A percentile compares a stretch with the other conserved stretches of the same genome.
These are phyloP conservation scores for Apiosordaria backusii DNA, from an alignment of 495 filamentous ascomycete species.

Conservation along the genomic window DNA sequence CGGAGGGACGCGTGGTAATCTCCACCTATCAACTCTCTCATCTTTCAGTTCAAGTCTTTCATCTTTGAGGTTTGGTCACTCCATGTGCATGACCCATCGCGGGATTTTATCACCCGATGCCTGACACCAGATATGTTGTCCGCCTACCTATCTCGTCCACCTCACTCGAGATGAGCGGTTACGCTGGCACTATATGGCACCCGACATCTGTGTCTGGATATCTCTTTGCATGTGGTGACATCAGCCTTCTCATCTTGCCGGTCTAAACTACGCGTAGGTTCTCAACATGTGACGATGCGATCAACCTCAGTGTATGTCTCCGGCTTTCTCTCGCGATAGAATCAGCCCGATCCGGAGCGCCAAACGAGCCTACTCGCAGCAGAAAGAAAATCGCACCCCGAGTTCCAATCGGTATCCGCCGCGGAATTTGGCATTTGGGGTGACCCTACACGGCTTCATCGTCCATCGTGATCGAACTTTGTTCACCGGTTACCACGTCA, in stretches of 20 bases:
- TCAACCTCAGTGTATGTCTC: too few relatives aligned
- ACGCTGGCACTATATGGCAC: neutral
- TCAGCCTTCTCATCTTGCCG: neutral
- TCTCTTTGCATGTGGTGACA: neutral
- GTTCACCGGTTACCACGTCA: slow-evolving; percentile 26
- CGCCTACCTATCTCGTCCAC: neutral
- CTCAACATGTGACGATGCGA: neutral
- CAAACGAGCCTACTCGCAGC: neutral
- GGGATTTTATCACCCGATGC: neutral
- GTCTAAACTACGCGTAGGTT: neutral
- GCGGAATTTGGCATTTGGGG: slow-evolving; percentile 5
- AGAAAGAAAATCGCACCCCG: neutral
- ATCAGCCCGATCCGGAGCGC: neutral
- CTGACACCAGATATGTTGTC: neutral
- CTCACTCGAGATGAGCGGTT: neutral
- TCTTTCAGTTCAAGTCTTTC: neutral
- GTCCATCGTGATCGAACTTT: slow-evolving; percentile 6
- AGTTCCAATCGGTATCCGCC: neutral
- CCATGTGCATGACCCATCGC: neutral
- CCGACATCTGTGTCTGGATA: neutral
- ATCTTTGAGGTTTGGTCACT: neutral
- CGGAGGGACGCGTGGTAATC: neutral
- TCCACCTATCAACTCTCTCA: neutral
- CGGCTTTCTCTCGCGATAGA: neutral
- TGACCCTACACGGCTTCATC: neutral